Evolutionary conservation across 495 filamentous ascomycete genomes (phyloP).

Genomic region (Aspergillus affinis): DNA sequence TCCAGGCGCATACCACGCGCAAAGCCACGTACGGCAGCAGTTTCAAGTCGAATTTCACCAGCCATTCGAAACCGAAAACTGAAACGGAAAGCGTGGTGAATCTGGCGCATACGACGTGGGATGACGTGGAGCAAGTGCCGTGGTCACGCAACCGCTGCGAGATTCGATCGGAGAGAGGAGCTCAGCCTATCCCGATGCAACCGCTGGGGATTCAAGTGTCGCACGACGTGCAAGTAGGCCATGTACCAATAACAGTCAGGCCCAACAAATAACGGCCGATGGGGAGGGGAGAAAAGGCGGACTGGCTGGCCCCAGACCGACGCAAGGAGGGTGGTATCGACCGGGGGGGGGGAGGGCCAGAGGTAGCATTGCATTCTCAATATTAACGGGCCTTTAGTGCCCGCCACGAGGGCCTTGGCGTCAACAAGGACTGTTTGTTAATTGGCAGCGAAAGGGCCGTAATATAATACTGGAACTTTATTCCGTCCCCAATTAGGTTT

Average conservation of each 20-base stretch:
- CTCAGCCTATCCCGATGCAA: neutral
- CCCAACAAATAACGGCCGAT: neutral
- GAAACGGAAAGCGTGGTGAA: neutral
- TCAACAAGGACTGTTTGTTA: too few species aligned
- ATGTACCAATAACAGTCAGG: conserved; percentile 18
- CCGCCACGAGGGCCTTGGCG: too few species aligned
- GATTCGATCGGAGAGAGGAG: neutral
- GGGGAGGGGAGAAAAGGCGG: neutral
- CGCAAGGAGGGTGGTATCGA: neutral
- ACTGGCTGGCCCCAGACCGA: neutral
- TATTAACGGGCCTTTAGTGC: too few species aligned
- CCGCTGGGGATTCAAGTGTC: neutral
- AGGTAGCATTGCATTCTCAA: neutral
- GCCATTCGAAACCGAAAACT: neutral
- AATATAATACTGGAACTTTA: too few species aligned
- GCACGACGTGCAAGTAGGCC: neutral
- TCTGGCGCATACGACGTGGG: neutral
- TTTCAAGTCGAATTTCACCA: neutral
- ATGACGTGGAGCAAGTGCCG: neutral
- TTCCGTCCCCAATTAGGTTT: too few species aligned
- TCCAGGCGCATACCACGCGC: neutral
- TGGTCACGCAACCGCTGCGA: neutral
- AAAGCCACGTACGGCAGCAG: neutral
- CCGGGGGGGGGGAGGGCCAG: too few species aligned
- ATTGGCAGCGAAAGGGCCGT: too few species aligned